phyloP scores from a whole-genome alignment of 2,329 filamentous ascomycete species.

The Phialophora expanda region DNA sequence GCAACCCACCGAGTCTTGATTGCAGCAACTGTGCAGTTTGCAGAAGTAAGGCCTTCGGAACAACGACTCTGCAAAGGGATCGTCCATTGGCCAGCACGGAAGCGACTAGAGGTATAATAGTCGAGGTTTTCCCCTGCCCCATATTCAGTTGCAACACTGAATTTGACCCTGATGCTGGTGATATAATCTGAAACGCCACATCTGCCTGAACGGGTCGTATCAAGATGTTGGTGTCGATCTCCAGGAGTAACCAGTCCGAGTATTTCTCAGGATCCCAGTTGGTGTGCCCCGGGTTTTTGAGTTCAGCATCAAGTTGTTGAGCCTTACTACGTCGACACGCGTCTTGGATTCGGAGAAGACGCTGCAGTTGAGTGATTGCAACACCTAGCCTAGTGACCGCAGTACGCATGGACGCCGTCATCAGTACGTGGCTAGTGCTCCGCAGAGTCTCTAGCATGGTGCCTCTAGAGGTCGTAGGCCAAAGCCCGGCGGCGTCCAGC shows the following conservation, averaged over 20 bases:
- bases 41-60: constrained; percentile 64
- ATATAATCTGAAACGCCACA: constrained; percentile 64
- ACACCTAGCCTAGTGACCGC: constrained; percentile 40
- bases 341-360: constrained; percentile 40
- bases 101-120: constrained; percentile 70
- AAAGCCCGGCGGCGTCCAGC: constrained; percentile 11
- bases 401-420: constrained; percentile 33
- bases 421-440: background rate
- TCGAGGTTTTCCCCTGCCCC: constrained; percentile 63
- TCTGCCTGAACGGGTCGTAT: constrained; percentile 65
- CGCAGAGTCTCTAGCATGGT: constrained; percentile 15
- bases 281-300: constrained; percentile 58
- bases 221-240: constrained; percentile 66
- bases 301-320: constrained; percentile 42
- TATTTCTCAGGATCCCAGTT: constrained; percentile 60
- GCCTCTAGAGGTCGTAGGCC: constrained; percentile 9
- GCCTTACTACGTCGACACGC: constrained; percentile 11
- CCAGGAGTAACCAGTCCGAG: constrained; percentile 68
- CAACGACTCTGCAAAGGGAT: constrained; percentile 62
- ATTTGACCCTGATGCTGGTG: constrained; percentile 49
- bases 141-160: constrained; percentile 71
- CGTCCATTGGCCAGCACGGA: constrained; percentile 58
- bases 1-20: constrained; percentile 51
- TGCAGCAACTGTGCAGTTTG: constrained; percentile 66
- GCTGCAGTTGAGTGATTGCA: constrained; percentile 42